phyloP scores from a whole-genome alignment of 257 asterid genomes.

The Anisodus tanguticus region DNA sequence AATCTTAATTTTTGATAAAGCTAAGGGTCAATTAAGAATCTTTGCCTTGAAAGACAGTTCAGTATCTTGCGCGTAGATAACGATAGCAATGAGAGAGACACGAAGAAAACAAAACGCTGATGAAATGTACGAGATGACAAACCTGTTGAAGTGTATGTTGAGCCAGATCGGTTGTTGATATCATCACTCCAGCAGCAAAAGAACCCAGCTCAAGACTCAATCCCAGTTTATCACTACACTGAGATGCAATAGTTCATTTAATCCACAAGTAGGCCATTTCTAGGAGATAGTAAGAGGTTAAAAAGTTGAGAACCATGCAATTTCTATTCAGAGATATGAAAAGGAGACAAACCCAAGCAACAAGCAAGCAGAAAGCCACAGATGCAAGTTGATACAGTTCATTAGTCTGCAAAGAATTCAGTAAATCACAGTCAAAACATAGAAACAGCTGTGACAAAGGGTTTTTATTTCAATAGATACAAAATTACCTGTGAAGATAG shows the following conservation, averaged over 20 bases:
- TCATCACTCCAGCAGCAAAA: conserved; percentile 93
- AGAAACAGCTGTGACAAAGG: conserved; percentile 31
- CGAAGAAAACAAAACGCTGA: not conserved
- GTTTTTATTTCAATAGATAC: conserved; percentile 34
- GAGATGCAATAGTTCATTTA: conserved; percentile 39
- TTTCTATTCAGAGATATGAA: conserved; percentile 35
- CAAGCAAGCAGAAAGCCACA: conserved; percentile 89
- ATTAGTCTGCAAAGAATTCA: conserved; percentile 65
- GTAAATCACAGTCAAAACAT: conserved; percentile 34
- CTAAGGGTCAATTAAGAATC: conserved; percentile 16
- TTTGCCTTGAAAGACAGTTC: conserved; percentile 1
- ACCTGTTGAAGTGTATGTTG: conserved; percentile 89
- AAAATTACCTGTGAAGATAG: conserved; percentile 74
- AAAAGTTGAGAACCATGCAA: conserved; percentile 16
- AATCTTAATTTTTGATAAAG: not conserved
- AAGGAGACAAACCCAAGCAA: conserved; percentile 78
- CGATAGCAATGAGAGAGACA: not conserved
- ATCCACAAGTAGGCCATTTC: conserved; percentile 13
- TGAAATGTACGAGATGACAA: not conserved
- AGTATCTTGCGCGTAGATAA: conserved; percentile 15
- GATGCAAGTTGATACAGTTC: conserved; percentile 87
- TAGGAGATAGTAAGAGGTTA: not conserved
- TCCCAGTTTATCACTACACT: conserved; percentile 92
- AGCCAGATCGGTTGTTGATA: conserved; percentile 80
- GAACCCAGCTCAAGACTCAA: conserved; percentile 90